Conservation (phyloP, 2,329 filamentous ascomycete species). For the Claviceps spartinae region DNA sequence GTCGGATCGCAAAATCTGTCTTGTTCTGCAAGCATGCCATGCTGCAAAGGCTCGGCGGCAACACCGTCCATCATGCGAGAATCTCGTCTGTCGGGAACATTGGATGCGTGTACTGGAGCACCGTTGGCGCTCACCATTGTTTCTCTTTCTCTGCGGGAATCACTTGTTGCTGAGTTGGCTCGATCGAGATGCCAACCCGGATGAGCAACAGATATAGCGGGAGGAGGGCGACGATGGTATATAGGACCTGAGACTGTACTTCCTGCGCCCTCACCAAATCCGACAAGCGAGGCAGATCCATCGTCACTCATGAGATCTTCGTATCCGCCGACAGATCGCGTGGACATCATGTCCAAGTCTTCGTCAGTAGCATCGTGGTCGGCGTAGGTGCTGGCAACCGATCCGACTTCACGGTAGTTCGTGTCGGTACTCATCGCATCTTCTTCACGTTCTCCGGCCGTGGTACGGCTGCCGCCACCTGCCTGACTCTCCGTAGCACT, state of each 20-base stretch:
- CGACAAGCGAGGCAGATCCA: conserved; percentile 69
- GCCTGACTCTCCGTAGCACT: conserved; percentile 68
- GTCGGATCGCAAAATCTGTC: conserved; percentile 52
- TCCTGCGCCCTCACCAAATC: conserved; percentile 83
- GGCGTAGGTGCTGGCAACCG: conserved; percentile 41
- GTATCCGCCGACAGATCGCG: conserved; percentile 34
- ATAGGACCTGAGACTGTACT: conserved; percentile 73
- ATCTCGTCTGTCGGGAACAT: conserved; percentile 40
- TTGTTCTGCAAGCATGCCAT: conserved; percentile 35
- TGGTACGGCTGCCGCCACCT: conserved; percentile 41
- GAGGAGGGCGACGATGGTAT: conserved; percentile 39
- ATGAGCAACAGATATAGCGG: conserved; percentile 24
- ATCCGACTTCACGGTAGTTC: conserved; percentile 42
- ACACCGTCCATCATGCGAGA: conserved; percentile 56
- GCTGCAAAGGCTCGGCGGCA: conserved; percentile 38
- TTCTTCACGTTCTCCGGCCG: conserved; percentile 42
- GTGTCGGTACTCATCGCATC: conserved; percentile 60
- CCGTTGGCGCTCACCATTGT: conserved; percentile 20
- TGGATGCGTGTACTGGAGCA: conserved; percentile 31
- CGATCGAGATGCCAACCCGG: conserved; percentile 34
- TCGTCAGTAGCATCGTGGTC: conserved; percentile 38
- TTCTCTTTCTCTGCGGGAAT: conserved; percentile 25
- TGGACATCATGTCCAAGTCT: conserved; percentile 32
- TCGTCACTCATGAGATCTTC: conserved; percentile 77
- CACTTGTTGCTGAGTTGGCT: conserved; percentile 38